phyloP scores from a whole-genome alignment of 495 filamentous ascomycete species.

The Talaromyces adpressus region DNA sequence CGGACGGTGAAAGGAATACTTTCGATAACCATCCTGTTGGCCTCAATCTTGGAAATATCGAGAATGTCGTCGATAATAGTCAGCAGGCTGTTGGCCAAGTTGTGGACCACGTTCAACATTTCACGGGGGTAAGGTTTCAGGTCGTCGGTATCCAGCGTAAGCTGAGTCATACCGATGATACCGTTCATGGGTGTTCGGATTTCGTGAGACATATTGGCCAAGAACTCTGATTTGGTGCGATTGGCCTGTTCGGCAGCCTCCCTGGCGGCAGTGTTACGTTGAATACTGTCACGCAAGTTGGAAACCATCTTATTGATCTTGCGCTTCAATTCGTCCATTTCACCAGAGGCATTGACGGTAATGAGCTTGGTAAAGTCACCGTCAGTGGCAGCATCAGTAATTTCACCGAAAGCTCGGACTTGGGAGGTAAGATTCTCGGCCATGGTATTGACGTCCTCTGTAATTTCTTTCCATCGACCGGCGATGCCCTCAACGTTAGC shows the following conservation, averaged over 20 bases:
- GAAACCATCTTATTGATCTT: conserved; percentile 99
- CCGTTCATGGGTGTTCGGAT: conserved; percentile 91
- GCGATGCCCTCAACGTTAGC: conserved; percentile 91
- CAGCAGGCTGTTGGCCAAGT: conserved; percentile 90
- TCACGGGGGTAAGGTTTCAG: conserved; percentile 92
- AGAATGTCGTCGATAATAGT: conserved; percentile 99
- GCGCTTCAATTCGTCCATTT: conserved; percentile 98
- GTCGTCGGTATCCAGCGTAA: conserved; percentile 88
- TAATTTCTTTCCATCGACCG: conserved; percentile 97
- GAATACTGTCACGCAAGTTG: conserved; percentile 91
- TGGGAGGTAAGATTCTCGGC: conserved; percentile 96
- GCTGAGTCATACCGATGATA: conserved; percentile 92
- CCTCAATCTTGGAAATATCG: conserved; percentile 99
- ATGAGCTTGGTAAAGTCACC: conserved; percentile 96
- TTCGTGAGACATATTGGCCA: conserved; percentile 99
- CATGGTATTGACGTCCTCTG: conserved; percentile 98
- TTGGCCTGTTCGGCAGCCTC: conserved; percentile 96
- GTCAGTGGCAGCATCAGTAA: conserved; percentile 92
- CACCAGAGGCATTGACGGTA: conserved; percentile 95
- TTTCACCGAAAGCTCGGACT: conserved; percentile 95
- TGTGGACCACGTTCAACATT: conserved; percentile 98
- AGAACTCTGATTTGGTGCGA: conserved; percentile 97
- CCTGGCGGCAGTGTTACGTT: conserved; percentile 92
- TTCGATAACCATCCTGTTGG: conserved; percentile 98
- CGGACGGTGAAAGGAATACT: conserved; percentile 94